These are phyloP conservation scores for Periconia sp. DNA, from an alignment of 2,329 filamentous ascomycete species.

Conservation along the genomic window DNA sequence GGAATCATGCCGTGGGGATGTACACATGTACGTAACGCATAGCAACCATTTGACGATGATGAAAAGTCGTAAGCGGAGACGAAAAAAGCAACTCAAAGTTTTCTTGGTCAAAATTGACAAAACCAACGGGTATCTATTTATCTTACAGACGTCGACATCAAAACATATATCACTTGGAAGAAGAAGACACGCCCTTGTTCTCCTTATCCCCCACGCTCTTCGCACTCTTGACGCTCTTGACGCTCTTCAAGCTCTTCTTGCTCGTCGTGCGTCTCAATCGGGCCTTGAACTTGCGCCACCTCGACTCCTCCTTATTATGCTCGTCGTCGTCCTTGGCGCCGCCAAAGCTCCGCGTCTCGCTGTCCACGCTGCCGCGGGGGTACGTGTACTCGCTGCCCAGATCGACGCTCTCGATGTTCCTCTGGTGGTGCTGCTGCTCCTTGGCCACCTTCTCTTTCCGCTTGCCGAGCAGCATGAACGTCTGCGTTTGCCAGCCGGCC, in stretches of 20 bases:
- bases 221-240: constrained; percentile 31
- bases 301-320: constrained; percentile 26
- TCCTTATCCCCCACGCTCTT: constrained; percentile 16
- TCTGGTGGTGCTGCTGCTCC: constrained; percentile 9
- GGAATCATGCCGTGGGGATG: no score
- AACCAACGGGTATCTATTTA: no score
- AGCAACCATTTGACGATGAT: no score
- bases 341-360: constrained; percentile 4
- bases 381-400: constrained; percentile 22
- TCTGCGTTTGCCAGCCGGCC: constrained; percentile 39
- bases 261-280: constrained; percentile 36
- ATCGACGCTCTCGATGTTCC: constrained; percentile 26
- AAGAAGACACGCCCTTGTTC: constrained; percentile 1
- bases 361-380: constrained; percentile 21
- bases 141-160: no score
- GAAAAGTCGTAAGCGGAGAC: no score
- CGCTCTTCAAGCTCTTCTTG: constrained; percentile 38
- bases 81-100: no score
- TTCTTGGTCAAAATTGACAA: no score
- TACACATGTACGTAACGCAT: no score
- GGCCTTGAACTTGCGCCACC: constrained; percentile 40
- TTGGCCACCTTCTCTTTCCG: constrained; percentile 14
- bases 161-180: not conserved
- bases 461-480: constrained; percentile 33
- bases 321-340: constrained; percentile 13